Conservation (phyloP, 352 stramenopile genomes). For the Globisporangium orthogonon region DNA sequence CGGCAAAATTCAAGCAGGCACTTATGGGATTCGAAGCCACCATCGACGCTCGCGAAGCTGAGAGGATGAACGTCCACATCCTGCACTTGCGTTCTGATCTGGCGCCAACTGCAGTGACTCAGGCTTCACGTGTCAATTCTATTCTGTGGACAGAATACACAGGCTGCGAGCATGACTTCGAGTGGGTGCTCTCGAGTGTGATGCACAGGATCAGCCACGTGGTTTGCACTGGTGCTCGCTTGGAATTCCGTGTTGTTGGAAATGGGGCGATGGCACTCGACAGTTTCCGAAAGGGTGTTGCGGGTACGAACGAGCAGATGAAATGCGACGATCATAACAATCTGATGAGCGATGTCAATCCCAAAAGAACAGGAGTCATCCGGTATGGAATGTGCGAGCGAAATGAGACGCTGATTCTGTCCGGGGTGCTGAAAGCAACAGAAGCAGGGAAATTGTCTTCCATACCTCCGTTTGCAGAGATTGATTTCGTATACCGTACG, state of each 20-base stretch:
- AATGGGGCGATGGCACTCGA: slow-evolving; percentile 4
- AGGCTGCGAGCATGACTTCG: slow-evolving; percentile 9
- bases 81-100: slow-evolving; percentile 8
- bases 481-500: slow-evolving; percentile 13
- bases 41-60: not conserved
- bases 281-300: not conserved
- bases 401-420: slow-evolving; percentile 8
- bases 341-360: not conserved
- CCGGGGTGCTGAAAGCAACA: slow-evolving; percentile 7
- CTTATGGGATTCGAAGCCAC: not conserved
- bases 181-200: slow-evolving; percentile 12
- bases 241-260: slow-evolving; percentile 3
- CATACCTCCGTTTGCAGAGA: slow-evolving; percentile 6
- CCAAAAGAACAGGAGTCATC: not conserved
- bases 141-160: slow-evolving; percentile 10
- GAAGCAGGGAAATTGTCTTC: not conserved
- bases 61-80: slow-evolving; percentile 9
- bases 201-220: slow-evolving; percentile 9
- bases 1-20: not conserved
- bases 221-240: slow-evolving; percentile 5
- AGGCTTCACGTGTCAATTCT: not conserved
- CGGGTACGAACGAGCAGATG: not conserved
- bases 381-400: slow-evolving; percentile 11
- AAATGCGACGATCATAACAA: too few species aligned
- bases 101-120: not conserved